A percentile compares a stretch with the other conserved stretches of the same genome.
Conservation (phyloP, 805 yeast species). For the Nakazawaea anatomiae region DNA sequence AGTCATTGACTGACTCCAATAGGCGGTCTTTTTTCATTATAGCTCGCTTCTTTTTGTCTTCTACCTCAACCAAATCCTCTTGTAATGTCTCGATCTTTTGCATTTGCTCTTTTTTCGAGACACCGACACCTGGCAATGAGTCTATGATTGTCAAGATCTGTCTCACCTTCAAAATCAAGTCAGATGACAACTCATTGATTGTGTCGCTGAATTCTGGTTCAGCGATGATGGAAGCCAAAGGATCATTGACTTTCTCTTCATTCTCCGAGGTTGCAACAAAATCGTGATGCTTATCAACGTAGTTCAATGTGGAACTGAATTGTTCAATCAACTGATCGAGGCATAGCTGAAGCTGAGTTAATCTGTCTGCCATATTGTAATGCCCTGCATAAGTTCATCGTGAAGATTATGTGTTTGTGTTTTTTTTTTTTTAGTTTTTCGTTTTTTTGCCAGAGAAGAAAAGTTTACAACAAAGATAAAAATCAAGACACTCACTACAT, state of each 20-base stretch:
- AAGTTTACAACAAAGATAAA: no score
- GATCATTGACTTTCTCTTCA: slow-evolving; percentile 59
- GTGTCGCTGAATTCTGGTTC: slow-evolving; percentile 35
- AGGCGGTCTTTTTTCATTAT: slow-evolving; percentile 60
- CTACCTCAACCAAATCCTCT: slow-evolving; percentile 53
- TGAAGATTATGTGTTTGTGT: not conserved
- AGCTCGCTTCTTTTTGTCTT: slow-evolving; percentile 49
- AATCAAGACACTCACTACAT: no score
- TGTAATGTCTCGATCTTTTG: slow-evolving; percentile 56
- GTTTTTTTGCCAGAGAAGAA: no score
- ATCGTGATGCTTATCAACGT: slow-evolving; percentile 72
- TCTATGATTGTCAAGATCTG: slow-evolving; percentile 84
- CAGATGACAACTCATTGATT: slow-evolving; percentile 74
- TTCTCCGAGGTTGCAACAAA: slow-evolving; percentile 39
- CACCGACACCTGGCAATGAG: slow-evolving; percentile 90
- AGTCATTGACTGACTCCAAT: slow-evolving; percentile 53
- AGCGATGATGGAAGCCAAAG: slow-evolving; percentile 48
- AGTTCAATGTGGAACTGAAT: slow-evolving; percentile 71
- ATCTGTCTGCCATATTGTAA: slow-evolving; percentile 65
- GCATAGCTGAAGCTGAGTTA: slow-evolving; percentile 86
- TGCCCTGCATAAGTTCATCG: no score
- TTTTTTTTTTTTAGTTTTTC: no score
- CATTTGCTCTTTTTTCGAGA: slow-evolving; percentile 69
- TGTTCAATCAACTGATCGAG: slow-evolving; percentile 79
- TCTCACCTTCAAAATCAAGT: slow-evolving; percentile 76